Base-by-base conservation (phyloP, 169 alveolate species). In the Plasmodium relictum region DNA sequence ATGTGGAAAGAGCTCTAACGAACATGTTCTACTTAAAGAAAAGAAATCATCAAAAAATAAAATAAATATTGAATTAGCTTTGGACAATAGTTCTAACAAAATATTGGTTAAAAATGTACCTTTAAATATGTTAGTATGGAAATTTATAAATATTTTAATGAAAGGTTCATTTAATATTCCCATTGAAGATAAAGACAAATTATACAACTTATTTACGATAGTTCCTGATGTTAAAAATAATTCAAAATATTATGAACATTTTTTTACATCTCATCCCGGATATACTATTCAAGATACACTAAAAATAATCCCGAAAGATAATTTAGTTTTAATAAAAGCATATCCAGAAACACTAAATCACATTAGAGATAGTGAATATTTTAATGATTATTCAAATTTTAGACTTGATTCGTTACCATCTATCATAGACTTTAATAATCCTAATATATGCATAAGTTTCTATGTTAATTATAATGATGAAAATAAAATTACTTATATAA, bases 61-160 rank as follows among this genome's bases (percentile, higher is more conserved):
- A 39, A 72, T 58, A 69, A 63, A 69, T 63, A 31, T 86, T 8
- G 88, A 86, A 71, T 20, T 86, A 44, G 59, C 26, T 24, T 22
- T 22, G 20, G 69, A 74, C 18, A 59, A 26, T n/a, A 65, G 45
- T 59, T 45, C 66, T 20, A 86, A 86, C 3, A 72, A 71, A 42
- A 20, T 86, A 61, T 12, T 63, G 26, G 63, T 86, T 18, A 86
- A 86, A 59, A 86, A 86, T 71, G 92, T 86, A 2, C 92, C 92
- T 18, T 42, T 58, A 22, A 41, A 48, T 6, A 16, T 86, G 62
- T 24, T 86, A 22, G 52, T 86, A 39, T 86, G 92, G 92, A 69
- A 70, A 71, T 72, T 86, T 71, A 50, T 86, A n/a, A 86, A 86
- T 44, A 70, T 61, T 6, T 31, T 86, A 37, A 70, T 86, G 87